These are phyloP conservation scores for Phytophthora cactorum DNA, from an alignment of 352 stramenopile species.

Conservation along the genomic window DNA sequence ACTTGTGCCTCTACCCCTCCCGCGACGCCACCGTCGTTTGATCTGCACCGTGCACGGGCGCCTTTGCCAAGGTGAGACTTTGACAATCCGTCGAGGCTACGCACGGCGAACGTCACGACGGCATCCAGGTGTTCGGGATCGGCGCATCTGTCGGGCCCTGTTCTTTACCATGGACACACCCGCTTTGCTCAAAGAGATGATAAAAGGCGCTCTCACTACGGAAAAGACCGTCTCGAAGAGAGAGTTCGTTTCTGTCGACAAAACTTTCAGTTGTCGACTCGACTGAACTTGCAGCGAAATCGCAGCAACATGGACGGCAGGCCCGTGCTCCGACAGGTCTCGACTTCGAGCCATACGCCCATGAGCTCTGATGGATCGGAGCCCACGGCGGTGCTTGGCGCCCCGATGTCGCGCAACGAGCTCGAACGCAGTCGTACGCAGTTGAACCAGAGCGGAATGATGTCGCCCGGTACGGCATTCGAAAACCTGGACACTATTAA, in stretches of 20 bases:
- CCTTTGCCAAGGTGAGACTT: conserved; percentile 18
- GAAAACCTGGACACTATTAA: conserved; percentile 36
- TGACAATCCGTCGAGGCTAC: conserved; percentile 27
- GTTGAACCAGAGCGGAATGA: conserved; percentile 22
- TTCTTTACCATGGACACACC: conserved; percentile 21
- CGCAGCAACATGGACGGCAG: conserved; percentile 11
- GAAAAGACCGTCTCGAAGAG: conserved; percentile 34
- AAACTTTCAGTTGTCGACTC: conserved; percentile 12
- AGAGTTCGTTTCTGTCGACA: conserved; percentile 10
- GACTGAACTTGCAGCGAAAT: conserved; percentile 1
- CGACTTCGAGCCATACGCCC: conserved; percentile 28
- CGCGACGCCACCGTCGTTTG: conserved; percentile 27
- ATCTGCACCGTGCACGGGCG: conserved; percentile 17
- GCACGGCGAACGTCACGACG: conserved; percentile 7
- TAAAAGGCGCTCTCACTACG: conserved; percentile 28
- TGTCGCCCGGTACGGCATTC: conserved; percentile 31
- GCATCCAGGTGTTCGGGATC: conserved; percentile 25
- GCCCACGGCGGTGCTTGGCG: conserved; percentile 35
- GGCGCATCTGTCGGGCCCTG: conserved; percentile 21
- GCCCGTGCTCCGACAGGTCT: conserved; percentile 32
- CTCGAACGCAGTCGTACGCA: conserved; percentile 28
- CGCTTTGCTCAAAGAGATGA: conserved; percentile 7
- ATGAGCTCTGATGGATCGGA: conserved; percentile 35
- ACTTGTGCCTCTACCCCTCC: conserved; percentile 29
- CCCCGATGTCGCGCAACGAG: conserved; percentile 29